Evolutionary conservation across 1,284 basidiomycete species (phyloP).

Genomic region (Trichosporon asahii): DNA sequence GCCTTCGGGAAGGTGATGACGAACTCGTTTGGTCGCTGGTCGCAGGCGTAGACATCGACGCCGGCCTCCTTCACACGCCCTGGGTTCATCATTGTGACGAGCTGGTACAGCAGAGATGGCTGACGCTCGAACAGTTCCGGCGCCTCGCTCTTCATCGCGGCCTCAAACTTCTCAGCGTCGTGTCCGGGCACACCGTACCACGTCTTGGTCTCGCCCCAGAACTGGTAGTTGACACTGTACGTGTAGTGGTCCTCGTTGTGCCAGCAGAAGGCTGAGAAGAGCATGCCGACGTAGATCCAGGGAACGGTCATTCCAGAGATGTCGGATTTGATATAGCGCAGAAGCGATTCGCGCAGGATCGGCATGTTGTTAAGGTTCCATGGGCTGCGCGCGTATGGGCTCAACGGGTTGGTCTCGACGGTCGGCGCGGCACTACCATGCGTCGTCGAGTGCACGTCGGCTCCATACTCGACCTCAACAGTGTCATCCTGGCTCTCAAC

Average conservation of each 20-base stretch:
- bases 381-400: constrained; percentile 81
- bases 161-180: constrained; percentile 93
- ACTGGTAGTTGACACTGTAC: constrained; percentile 94
- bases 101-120: constrained; percentile 93
- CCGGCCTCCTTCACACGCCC: constrained; percentile 78
- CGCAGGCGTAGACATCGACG: constrained; percentile 89
- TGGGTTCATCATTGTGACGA: constrained; percentile 98
- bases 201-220: constrained; percentile 99
- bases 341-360: constrained; percentile 72
- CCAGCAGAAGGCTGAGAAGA: constrained; percentile 99
- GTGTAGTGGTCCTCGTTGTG: constrained; percentile 99
- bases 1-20: constrained; percentile 97
- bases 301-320: constrained; percentile 99
- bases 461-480: constrained; percentile 98
- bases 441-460: constrained; percentile 95
- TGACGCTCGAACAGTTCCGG: constrained; percentile 99
- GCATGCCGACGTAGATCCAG: constrained; percentile 99
- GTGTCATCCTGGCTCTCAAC: constrained; percentile 85
- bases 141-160: constrained; percentile 89
- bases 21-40: constrained; percentile 96
- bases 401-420: constrained; percentile 82
- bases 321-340: constrained; percentile 89
- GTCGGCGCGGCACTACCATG: constrained; percentile 97
- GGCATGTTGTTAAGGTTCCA: constrained; percentile 99
- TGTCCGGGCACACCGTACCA: constrained; percentile 98